Conservation (phyloP, 257 asterid species). For the Scutellaria minor region DNA sequence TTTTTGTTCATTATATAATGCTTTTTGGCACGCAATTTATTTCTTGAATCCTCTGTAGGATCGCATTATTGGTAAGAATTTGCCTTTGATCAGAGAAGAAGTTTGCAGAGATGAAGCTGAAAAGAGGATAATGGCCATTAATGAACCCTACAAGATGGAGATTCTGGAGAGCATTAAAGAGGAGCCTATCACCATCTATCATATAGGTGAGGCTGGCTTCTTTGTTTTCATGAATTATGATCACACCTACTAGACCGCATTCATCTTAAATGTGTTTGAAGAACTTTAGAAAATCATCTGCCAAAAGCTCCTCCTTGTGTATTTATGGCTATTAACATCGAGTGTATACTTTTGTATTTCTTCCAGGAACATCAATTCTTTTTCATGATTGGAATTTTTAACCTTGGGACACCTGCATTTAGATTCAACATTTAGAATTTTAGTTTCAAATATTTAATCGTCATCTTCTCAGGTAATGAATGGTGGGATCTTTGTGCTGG, state of each 20-base stretch:
- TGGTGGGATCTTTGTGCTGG: conserved; percentile 99
- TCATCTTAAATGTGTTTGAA: neutral
- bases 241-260: neutral
- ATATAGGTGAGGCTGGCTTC: conserved; percentile 61
- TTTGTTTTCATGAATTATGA: neutral
- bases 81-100: conserved; percentile 90
- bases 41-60: conserved; percentile 72
- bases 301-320: neutral
- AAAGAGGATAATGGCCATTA: conserved; percentile 69
- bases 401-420: neutral
- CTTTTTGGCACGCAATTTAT: conserved; percentile 44
- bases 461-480: conserved; percentile 63
- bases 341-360: neutral
- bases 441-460: neutral
- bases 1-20: neutral
- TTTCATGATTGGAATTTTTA: neutral
- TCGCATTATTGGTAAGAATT: conserved; percentile 73
- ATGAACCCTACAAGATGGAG: conserved; percentile 94
- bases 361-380: neutral
- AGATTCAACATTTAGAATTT: neutral
- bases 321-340: neutral
- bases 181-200: conserved; percentile 91
- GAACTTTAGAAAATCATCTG: neutral
- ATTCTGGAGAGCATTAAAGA: conserved; percentile 83
- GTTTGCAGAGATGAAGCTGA: conserved; percentile 89